Evolutionary conservation across 2,329 filamentous ascomycete genomes (phyloP).

Genomic region (Monascus ruber): DNA sequence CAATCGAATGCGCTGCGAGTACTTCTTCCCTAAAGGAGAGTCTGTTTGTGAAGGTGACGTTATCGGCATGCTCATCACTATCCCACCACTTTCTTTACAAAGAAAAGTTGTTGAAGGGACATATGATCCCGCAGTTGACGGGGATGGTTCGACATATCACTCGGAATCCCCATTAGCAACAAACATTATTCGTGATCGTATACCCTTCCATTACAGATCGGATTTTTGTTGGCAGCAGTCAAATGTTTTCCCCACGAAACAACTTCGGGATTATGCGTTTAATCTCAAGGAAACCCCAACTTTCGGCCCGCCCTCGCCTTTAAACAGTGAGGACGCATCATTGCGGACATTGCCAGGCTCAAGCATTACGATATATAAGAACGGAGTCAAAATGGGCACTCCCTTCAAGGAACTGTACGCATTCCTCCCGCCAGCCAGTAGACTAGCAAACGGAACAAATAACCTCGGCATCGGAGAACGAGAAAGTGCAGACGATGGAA

Average conservation of each 20-base stretch:
- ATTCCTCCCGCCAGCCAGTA: constrained; percentile 81
- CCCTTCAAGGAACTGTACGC: constrained; percentile 79
- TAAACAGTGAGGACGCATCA: constrained; percentile 59
- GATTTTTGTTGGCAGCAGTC: constrained; percentile 76
- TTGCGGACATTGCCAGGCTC: constrained; percentile 79
- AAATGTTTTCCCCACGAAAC: constrained; percentile 61
- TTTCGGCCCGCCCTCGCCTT: constrained; percentile 41
- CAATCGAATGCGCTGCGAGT: constrained; percentile 84
- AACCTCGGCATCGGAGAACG: constrained; percentile 53
- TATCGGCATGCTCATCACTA: constrained; percentile 81
- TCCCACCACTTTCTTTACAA: constrained; percentile 76
- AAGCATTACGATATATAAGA: constrained; percentile 83
- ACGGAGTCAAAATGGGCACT: constrained; percentile 74
- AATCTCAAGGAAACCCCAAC: constrained; percentile 35
- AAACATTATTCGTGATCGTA: constrained; percentile 88
- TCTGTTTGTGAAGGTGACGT: constrained; percentile 83
- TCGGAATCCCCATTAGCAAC: constrained; percentile 45
- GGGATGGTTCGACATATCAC: constrained; percentile 11
- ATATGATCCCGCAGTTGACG: constrained; percentile 76
- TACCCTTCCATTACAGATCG: constrained; percentile 86
- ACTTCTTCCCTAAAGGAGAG: constrained; percentile 70
- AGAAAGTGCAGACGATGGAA: constrained; percentile 83
- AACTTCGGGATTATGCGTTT: constrained; percentile 60
- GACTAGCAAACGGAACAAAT: constrained; percentile 32
- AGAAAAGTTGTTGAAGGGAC: constrained; percentile 76